These are phyloP conservation scores for Artemisia argyi DNA, from an alignment of 129 eudicot species.

Conservation along the genomic window DNA sequence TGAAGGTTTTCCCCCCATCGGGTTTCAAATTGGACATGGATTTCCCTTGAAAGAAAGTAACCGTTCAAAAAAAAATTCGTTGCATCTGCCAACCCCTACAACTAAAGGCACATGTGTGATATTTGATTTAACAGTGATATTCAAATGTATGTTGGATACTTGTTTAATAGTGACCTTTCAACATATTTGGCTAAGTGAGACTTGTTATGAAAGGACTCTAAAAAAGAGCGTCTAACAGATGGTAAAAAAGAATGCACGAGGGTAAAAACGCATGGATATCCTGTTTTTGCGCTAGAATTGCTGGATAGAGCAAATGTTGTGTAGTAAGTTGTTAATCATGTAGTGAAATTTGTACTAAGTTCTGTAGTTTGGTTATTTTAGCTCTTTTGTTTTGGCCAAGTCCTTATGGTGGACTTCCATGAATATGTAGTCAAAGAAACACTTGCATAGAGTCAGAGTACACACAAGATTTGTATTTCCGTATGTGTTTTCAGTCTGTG, in stretches of 20 bases:
- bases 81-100: conserved; percentile 15
- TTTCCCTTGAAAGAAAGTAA: too few relatives aligned
- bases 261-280: neutral
- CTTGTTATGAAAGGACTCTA: neutral
- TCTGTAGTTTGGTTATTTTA: neutral
- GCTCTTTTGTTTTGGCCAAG: neutral
- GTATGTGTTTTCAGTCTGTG: too few relatives aligned
- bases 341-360: neutral
- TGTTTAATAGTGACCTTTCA: neutral
- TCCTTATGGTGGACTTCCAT: neutral
- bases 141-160: conserved; percentile 2
- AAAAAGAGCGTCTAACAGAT: neutral
- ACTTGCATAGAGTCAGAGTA: too few relatives aligned
- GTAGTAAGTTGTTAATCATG: neutral
- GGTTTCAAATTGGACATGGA: too few relatives aligned
- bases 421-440: neutral
- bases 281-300: neutral
- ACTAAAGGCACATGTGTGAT: neutral
- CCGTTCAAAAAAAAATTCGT: too few relatives aligned
- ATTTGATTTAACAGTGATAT: neutral
- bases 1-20: too few relatives aligned
- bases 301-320: neutral
- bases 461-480: too few relatives aligned
- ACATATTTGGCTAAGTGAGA: neutral
- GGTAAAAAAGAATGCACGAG: neutral